phyloP scores from a whole-genome alignment of 129 eudicot species.

The Pulicaria dysenterica region DNA sequence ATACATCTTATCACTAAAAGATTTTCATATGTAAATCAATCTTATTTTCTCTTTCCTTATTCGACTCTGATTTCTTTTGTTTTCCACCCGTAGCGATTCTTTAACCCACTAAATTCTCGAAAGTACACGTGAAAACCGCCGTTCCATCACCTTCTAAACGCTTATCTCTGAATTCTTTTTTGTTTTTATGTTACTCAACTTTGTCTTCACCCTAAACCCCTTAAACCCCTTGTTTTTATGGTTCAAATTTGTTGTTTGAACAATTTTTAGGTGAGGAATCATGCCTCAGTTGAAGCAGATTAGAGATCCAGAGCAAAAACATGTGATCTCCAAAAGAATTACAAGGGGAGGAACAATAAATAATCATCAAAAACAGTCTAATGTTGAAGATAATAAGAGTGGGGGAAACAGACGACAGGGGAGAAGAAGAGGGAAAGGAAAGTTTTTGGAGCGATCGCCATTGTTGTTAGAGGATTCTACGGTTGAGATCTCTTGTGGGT shows the following conservation, averaged over 20 bases:
- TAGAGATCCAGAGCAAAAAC: constrained; percentile 53
- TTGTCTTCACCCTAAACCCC: constrained; percentile 29
- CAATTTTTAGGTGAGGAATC: constrained; percentile 30
- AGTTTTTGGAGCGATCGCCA: constrained; percentile 18
- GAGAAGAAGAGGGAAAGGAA: constrained; percentile 55
- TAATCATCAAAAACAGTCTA: constrained; percentile 1
- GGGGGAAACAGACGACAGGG: constrained; percentile 35
- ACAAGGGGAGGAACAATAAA: constrained; percentile 20
- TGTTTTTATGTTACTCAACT: constrained; percentile 24
- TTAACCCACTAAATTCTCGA: constrained; percentile 25
- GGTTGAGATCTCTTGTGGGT: constrained; percentile 19
- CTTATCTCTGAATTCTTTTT: constrained; percentile 26
- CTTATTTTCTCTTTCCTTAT: constrained; percentile 37
- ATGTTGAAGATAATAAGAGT: constrained; percentile 2
- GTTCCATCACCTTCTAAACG: constrained; percentile 35
- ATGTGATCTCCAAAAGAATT: constrained; percentile 50
- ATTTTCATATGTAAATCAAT: constrained; percentile 34
- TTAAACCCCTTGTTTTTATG: not conserved
- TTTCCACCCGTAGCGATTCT: not conserved
- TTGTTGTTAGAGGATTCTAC: constrained; percentile 28
- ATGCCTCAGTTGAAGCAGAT: constrained; percentile 58
- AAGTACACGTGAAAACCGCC: constrained; percentile 44
- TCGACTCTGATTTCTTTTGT: constrained; percentile 16
- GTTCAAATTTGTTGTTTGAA: not conserved
- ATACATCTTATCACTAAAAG: constrained; percentile 37